These are phyloP conservation scores for Thinopyrum elongatum DNA, from an alignment of 176 grass and related monocot species.

Conservation along the genomic window DNA sequence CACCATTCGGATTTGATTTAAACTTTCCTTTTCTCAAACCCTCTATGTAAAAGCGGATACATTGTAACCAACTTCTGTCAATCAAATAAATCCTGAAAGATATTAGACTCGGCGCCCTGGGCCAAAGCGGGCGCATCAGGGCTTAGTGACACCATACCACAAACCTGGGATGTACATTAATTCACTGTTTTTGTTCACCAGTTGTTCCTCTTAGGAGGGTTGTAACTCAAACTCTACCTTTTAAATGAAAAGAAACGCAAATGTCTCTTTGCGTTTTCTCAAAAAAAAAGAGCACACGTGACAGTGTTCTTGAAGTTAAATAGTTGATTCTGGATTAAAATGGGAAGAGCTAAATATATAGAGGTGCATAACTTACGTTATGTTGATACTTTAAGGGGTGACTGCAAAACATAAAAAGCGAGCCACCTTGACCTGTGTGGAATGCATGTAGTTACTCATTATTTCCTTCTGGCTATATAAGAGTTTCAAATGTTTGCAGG, in stretches of 20 bases:
- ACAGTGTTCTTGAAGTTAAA: too few species aligned
- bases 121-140: too few species aligned
- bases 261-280: too few species aligned
- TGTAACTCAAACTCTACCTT: too few species aligned
- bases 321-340: too few species aligned
- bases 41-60: neutral
- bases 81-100: constrained; percentile 1
- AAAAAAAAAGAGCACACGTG: too few species aligned
- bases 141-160: too few species aligned
- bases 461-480: constrained; percentile 33
- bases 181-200: too few species aligned
- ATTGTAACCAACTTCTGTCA: neutral
- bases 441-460: constrained; percentile 17
- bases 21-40: neutral
- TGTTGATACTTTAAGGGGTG: constrained; percentile 16
- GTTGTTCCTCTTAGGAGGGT: too few species aligned
- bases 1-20: neutral
- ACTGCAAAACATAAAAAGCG: neutral
- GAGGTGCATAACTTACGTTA: constrained; percentile 3
- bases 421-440: neutral
- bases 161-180: too few species aligned
- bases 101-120: too few species aligned
- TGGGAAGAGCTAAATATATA: neutral
- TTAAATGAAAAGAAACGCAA: too few species aligned
- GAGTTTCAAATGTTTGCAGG: constrained; percentile 45